Percentiles rank a stretch among this genome's conserved stretches.
phyloP scores from a whole-genome alignment of 2,329 filamentous ascomycete genomes.

The Ophiocordyceps robertsii region DNA sequence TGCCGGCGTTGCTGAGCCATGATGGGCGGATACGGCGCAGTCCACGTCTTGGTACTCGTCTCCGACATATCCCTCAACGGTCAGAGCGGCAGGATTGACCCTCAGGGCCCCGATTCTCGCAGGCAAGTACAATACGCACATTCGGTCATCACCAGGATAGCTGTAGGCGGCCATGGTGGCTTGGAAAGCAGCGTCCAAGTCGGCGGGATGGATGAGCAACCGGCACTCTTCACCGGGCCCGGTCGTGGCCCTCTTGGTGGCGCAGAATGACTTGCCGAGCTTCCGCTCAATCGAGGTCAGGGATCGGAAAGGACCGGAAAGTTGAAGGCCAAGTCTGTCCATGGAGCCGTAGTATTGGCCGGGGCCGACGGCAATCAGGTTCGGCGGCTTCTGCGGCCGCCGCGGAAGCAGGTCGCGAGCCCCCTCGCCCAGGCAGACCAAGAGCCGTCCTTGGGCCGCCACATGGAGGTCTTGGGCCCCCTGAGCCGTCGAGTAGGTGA shows the following conservation, averaged over 20 bases:
- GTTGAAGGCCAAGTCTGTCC: constrained; percentile 7
- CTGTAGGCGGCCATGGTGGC: constrained; percentile 16
- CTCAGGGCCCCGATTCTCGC: constrained; percentile 10
- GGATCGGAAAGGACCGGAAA: constrained; percentile 8
- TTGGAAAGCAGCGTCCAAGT: constrained; percentile 22
- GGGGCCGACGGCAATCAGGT: neutral
- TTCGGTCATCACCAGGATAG: constrained; percentile 17
- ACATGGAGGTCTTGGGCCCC: neutral
- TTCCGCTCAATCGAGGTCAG: constrained; percentile 3
- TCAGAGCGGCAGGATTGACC: neutral
- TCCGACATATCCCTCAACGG: too few species aligned
- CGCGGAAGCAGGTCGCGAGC: neutral
- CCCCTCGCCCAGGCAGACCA: neutral
- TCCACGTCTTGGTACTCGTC: too few species aligned
- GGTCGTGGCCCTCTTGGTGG: constrained; percentile 1
- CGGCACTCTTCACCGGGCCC: neutral
- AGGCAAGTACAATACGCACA: constrained; percentile 19
- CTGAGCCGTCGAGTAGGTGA: neutral
- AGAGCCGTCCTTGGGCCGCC: neutral
- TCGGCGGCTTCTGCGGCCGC: neutral
- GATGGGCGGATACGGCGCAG: too few species aligned
- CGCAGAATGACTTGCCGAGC: neutral
- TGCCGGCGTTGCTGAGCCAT: too few species aligned
- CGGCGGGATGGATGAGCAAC: constrained; percentile 18
- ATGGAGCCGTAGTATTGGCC: neutral